phyloP scores from a whole-genome alignment of 2,329 filamentous ascomycete genomes.

The Chaetomium strumarium region DNA sequence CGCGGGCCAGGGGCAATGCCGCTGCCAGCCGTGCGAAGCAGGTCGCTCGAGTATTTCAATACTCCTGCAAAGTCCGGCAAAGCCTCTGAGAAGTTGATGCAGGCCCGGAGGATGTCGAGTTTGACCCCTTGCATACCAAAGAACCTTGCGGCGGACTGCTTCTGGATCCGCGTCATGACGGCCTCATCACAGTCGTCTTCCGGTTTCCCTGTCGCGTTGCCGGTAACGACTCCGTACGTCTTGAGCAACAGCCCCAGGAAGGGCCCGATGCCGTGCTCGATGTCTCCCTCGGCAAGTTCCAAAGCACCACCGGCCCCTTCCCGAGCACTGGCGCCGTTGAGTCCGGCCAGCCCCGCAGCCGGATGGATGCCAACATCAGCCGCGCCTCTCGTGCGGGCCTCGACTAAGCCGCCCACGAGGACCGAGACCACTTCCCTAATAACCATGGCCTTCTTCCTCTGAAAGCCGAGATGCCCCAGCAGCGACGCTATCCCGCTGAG shows the following conservation, averaged over 20 bases:
- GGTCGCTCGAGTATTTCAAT: slow-evolving; percentile 76
- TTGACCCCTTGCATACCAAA: slow-evolving; percentile 80
- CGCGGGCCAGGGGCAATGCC: slow-evolving; percentile 68
- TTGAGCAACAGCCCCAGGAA: slow-evolving; percentile 56
- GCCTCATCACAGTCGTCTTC: slow-evolving; percentile 46
- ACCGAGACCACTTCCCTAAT: slow-evolving; percentile 79
- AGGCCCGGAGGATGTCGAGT: slow-evolving; percentile 79
- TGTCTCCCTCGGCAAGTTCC: slow-evolving; percentile 58
- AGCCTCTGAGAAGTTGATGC: slow-evolving; percentile 89
- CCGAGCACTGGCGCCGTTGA: slow-evolving; percentile 47
- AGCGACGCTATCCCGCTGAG: slow-evolving; percentile 83
- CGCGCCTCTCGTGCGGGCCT: slow-evolving; percentile 85
- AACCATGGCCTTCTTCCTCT: slow-evolving; percentile 87
- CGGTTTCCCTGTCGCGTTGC: slow-evolving; percentile 20
- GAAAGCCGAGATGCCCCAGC: slow-evolving; percentile 70
- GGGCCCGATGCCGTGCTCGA: slow-evolving; percentile 60
- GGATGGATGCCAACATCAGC: slow-evolving; percentile 97
- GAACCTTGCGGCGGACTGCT: slow-evolving; percentile 50
- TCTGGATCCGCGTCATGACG: slow-evolving; percentile 52
- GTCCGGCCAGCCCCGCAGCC: slow-evolving; percentile 73
- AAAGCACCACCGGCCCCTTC: slow-evolving; percentile 30
- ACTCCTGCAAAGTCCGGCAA: slow-evolving; percentile 87
- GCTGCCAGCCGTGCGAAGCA: slow-evolving; percentile 76
- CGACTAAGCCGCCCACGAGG: slow-evolving; percentile 76
- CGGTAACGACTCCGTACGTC: slow-evolving; percentile 57